These are phyloP conservation scores for Cunninghamia lanceolata DNA, from an alignment of 75 land plant genomes.

Conservation along the genomic window DNA sequence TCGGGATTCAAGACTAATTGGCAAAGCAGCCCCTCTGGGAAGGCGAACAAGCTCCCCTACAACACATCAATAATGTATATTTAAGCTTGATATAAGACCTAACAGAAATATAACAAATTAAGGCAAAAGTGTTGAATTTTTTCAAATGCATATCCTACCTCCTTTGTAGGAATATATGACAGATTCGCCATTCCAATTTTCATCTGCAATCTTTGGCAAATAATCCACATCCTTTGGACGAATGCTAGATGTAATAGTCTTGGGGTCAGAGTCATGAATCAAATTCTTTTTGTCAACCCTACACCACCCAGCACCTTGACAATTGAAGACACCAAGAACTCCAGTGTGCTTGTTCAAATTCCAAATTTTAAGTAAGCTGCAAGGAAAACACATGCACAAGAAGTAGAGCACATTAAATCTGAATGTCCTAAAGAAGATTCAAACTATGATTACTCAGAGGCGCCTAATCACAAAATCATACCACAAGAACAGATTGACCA, in stretches of 20 bases:
- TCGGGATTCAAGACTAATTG: constrained; percentile 47
- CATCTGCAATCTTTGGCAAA: constrained; percentile 42
- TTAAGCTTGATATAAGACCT: not conserved
- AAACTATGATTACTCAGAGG: not conserved
- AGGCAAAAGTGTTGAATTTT: not conserved
- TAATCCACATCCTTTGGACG: constrained; percentile 64
- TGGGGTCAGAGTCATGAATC: constrained; percentile 61
- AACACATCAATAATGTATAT: not conserved
- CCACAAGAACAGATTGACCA: not conserved
- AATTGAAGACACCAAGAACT: constrained; percentile 77
- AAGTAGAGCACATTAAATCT: not conserved
- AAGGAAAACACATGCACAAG: constrained; percentile 5
- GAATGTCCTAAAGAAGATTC: not conserved
- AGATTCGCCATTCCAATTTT: constrained; percentile 64
- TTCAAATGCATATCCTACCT: constrained; percentile 24
- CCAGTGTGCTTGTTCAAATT: constrained; percentile 76
- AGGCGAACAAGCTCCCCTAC: constrained; percentile 61
- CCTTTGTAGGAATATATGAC: constrained; percentile 54
- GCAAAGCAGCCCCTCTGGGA: constrained; percentile 47
- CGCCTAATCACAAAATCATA: not conserved
- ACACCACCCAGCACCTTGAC: constrained; percentile 94
- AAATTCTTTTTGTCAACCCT: constrained; percentile 54
- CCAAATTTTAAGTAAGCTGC: constrained; percentile 85
- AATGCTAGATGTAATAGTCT: constrained; percentile 46
- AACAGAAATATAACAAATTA: not conserved